Evolutionary conservation across 345 rosid species (phyloP), one percentile per base, ranked within the genome.

Genomic region (Pseudoturritis turrita): DNA sequence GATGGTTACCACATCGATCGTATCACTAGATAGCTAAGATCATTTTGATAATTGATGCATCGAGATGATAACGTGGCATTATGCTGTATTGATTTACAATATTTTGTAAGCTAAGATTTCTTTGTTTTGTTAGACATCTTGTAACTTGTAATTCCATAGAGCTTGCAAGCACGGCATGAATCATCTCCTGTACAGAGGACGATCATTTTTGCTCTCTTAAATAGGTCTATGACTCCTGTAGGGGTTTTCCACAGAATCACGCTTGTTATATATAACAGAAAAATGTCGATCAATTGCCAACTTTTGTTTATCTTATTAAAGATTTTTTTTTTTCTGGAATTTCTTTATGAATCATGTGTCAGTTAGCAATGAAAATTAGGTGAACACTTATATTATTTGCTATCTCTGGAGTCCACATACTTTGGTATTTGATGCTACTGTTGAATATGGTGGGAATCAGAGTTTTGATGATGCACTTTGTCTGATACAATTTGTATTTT

Each of bases 401-500:
- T 26, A 36, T 11, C 21, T 70, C 18, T 45, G 23, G 46, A 43
- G 36, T 55, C 21, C 28, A 36, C 44, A 26, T 28, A 40, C 41
- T 39, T 6, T 39, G 17, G 6, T 23, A 43, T 41, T 33, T 54
- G 11, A 39, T 53, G 49, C 47, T 35, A 10, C 19, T 72, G 19
- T 31, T 62, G 18, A 62, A 41, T 8, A 41, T 62, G 31, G n/a
- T 39, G 25, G 49, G 49, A 19, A 41, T 7, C 14, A 17, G 55
- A 15, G 36, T 58, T 70, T 33, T n/a, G 47, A 57, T 37, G 14
- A 18, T 72, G 49, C 7, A 11, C 17, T 52, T 53, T 50, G 7
- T 71, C 49, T 77, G 57, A 77, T 37, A 51, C 13, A 43, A 6
- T 6, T 58, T 70, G 10, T 59, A 19, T 72, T 72, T 74, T 70